Evolutionary conservation across 352 stramenopile genomes (phyloP), one percentile per base, ranked within the genome.

Genomic region (Globisporangium abappressorium): DNA sequence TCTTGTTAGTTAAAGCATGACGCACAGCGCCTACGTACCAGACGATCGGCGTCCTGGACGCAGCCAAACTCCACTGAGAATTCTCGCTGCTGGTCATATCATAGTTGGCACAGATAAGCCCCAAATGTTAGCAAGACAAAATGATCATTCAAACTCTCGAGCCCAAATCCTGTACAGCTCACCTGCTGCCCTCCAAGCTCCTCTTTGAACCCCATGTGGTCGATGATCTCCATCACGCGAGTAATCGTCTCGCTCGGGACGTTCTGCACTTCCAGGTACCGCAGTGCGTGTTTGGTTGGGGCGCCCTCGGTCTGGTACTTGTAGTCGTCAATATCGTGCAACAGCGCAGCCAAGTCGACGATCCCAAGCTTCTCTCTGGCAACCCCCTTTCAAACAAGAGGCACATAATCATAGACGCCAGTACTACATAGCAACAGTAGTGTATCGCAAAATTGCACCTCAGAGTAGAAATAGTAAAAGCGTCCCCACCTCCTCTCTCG

Each of bases 241-340:
- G 69, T 56, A 38, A 91, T 79, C 68, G 80, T 92, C 53, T 81
- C 74, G 2, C 58, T 62, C 2, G 75, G 5, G 4, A 91, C 75
- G 24, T 76, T 55, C 68, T 95, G 70, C n/a, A 78, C 79, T 53
- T 79, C 60, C 22, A 95, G 46, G 56, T 92, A 92, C 18, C 65
- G 64, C 59, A 82, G 68, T 22, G 84, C 84, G 9, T 81, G 84
- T 68, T 89, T 89, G 20, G 74, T 90, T 33, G 72, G 68, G 9
- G 75, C 75, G 20, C 82, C 75, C 20, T 80, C 75, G 3, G 60
- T 76, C 70, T 91, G 43, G 43, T 65, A 65, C 71, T 97, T 97
- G 82, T 85, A 95, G 75, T 97, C 91, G 65, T 97, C 85, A 60
- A 97, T 92, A 64, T 97, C 91, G 68, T 97, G 91, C 46, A 97